phyloP scores from a whole-genome alignment of 495 filamentous ascomycete genomes.

The Aspergillus conjunctus region DNA sequence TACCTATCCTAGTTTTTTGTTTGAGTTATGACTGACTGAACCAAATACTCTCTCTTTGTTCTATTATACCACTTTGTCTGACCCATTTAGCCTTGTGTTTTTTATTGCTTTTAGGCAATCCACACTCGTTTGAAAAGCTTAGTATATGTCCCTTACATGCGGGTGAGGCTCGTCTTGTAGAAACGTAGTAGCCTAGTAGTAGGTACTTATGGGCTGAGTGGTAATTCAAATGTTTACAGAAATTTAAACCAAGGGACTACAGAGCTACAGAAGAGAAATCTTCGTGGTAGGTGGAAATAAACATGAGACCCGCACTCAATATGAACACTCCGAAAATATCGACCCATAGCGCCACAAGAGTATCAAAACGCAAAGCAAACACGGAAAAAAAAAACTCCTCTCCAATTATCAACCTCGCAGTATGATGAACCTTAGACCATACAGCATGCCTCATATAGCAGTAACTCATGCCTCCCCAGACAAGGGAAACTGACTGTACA shows the following conservation, averaged over 20 bases:
- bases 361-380: background rate
- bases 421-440: conserved; percentile 13
- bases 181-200: too few species aligned
- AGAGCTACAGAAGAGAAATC: background rate
- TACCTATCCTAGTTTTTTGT: conserved; percentile 7
- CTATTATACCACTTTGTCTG: conserved; percentile 4
- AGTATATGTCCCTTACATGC: background rate
- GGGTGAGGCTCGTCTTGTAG: conserved; percentile 4
- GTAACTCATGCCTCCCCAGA: conserved; percentile 15
- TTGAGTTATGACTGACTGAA: background rate
- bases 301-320: background rate
- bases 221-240: too few species aligned
- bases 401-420: conserved; percentile 21
- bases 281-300: background rate
- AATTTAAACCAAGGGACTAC: too few species aligned
- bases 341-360: background rate
- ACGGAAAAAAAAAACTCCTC: conserved; percentile 33
- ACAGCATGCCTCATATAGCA: conserved; percentile 21
- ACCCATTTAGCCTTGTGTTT: background rate
- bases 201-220: too few species aligned
- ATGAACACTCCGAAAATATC: background rate
- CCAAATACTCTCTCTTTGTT: conserved; percentile 3
- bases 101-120: background rate
- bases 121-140: conserved; percentile 4
- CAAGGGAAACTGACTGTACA: conserved; percentile 29